A percentile compares a stretch with the other conserved stretches of the same genome.
phyloP scores from a whole-genome alignment of 2,329 filamentous ascomycete genomes.

The Aspergillus caelatus region DNA sequence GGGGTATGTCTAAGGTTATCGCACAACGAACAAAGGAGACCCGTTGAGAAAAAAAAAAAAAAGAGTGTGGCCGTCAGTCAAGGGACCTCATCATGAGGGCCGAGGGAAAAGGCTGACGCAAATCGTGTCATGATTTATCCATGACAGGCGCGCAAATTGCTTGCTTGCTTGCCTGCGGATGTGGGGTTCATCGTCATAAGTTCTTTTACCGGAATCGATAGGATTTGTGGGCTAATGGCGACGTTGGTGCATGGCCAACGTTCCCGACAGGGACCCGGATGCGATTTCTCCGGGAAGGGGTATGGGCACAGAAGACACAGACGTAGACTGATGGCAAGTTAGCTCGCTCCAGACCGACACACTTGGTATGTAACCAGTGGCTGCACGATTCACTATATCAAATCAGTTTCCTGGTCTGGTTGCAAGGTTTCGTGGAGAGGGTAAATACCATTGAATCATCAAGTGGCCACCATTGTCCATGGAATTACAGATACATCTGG shows the following conservation, averaged over 20 bases:
- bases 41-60: conserved; percentile 2
- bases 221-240: conserved; percentile 47
- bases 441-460: conserved; percentile 61
- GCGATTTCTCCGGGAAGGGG: conserved; percentile 43
- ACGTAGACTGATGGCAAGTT: conserved; percentile 53
- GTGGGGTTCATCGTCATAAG: neutral
- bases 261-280: conserved; percentile 36
- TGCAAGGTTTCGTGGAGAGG: neutral
- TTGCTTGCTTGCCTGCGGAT: neutral
- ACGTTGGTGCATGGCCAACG: conserved; percentile 37
- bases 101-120: neutral
- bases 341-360: conserved; percentile 56
- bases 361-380: conserved; percentile 64
- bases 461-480: conserved; percentile 56
- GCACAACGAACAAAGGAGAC: conserved; percentile 20
- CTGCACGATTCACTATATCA: conserved; percentile 58
- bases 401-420: neutral
- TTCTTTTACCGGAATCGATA: conserved; percentile 36
- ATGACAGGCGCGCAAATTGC: neutral
- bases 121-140: conserved; percentile 2
- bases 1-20: conserved; percentile 17
- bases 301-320: conserved; percentile 55
- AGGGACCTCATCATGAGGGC: neutral
- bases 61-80: conserved; percentile 1
- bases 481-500: conserved; percentile 61